Percentiles rank a stretch among this genome's conserved stretches.
These are phyloP conservation scores for Blepharisma undulans DNA, from an alignment of 169 alveolate genomes.

Conservation along the genomic window DNA sequence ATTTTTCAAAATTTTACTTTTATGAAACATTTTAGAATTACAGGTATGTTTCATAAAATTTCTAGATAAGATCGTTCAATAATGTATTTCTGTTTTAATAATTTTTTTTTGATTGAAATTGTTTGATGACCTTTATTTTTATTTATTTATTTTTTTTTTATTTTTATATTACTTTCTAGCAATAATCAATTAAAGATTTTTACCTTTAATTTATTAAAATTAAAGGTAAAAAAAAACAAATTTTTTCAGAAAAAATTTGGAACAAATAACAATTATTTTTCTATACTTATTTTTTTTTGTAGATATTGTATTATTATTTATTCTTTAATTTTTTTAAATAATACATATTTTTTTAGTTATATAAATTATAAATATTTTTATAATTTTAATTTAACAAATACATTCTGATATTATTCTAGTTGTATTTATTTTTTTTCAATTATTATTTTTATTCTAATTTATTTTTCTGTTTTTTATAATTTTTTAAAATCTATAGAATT, in stretches of 20 bases:
- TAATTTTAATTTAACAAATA: neutral
- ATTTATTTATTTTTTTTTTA: too few species aligned
- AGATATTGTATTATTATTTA: neutral
- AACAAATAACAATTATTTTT: neutral
- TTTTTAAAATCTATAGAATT: neutral
- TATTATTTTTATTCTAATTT: neutral
- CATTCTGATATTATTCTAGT: neutral
- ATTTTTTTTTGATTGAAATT: too few species aligned
- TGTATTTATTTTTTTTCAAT: neutral
- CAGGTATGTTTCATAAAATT: neutral
- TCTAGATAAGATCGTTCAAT: too few species aligned
- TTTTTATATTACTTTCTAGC: too few species aligned
- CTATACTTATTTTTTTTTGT: neutral
- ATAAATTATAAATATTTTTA: neutral
- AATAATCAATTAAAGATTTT: too few species aligned
- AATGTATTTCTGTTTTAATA: too few species aligned
- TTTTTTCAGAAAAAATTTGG: neutral
- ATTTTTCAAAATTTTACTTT: neutral
- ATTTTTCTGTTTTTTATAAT: too few species aligned
- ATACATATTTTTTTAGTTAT: neutral
- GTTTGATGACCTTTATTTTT: too few species aligned
- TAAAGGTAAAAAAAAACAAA: too few species aligned
- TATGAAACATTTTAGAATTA: conserved; percentile 18
- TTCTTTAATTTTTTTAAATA: neutral
- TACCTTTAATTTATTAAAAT: too few species aligned